Conservation (phyloP, 108 stramenopile species). For the Pseudonitzschia multiseries region DNA sequence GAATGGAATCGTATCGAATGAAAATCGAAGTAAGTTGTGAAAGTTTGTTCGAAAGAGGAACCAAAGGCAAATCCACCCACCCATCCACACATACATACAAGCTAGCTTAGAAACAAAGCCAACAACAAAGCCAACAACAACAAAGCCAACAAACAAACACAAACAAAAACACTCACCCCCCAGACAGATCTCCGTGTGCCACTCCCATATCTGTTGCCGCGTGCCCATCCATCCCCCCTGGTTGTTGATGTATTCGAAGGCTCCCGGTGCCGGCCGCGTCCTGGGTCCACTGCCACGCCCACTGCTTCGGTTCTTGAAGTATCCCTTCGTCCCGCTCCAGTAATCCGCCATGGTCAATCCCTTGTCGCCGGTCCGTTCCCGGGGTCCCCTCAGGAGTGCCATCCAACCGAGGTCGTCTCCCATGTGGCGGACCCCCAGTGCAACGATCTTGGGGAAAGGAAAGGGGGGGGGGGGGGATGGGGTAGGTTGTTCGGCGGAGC, state of each 20-base stretch:
- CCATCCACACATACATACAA: no score
- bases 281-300: neutral
- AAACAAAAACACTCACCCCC: slow-evolving; percentile 26
- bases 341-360: slow-evolving; percentile 43
- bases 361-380: neutral
- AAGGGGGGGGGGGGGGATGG: no score
- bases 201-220: slow-evolving; percentile 59
- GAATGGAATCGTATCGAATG: neutral
- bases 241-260: slow-evolving; percentile 68
- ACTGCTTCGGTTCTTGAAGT: slow-evolving; percentile 23
- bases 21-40: neutral
- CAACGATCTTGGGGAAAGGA: slow-evolving; percentile 31
- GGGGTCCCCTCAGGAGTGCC: slow-evolving; percentile 47
- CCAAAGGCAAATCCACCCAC: no score
- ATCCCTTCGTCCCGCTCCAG: slow-evolving; percentile 55
- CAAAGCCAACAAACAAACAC: neutral
- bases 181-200: slow-evolving; percentile 77
- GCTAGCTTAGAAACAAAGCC: no score
- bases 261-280: slow-evolving; percentile 24
- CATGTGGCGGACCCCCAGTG: slow-evolving; percentile 70
- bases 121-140: no score
- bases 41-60: neutral
- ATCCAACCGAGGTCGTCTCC: slow-evolving; percentile 52
- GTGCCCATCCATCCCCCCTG: slow-evolving; percentile 88
- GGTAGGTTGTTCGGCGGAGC: no score